Percentiles rank a stretch among this genome's conserved stretches.
Evolutionary conservation across 2,329 filamentous ascomycete species (phyloP).

Genomic region (Beauveria varroae): DNA sequence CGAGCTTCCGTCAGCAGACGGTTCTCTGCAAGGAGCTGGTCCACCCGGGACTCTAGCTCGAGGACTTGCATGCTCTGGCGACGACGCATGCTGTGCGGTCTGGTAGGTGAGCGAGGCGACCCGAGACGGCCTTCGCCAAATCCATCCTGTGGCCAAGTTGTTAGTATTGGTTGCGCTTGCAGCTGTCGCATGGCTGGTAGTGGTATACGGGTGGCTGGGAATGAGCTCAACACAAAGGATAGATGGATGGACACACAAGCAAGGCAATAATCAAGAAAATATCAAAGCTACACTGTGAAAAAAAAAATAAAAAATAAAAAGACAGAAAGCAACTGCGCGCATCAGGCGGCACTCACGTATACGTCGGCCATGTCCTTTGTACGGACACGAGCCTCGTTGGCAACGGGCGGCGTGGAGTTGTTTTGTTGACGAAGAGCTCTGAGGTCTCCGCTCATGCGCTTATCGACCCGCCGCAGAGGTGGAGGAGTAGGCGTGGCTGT

Average conservation of each 20-base stretch:
- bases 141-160: slow-evolving; percentile 60
- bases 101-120: slow-evolving; percentile 85
- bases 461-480: slow-evolving; percentile 62
- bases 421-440: slow-evolving; percentile 31
- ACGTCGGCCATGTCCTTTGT: slow-evolving; percentile 85
- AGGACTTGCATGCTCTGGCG: slow-evolving; percentile 96
- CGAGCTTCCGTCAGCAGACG: slow-evolving; percentile 68
- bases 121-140: slow-evolving; percentile 80
- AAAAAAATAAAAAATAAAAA: background rate
- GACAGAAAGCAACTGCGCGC: slow-evolving; percentile 13
- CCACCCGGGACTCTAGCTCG: slow-evolving; percentile 79
- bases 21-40: slow-evolving; percentile 82
- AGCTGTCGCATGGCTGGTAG: background rate
- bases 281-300: background rate
- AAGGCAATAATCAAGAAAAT: background rate
- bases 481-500: slow-evolving; percentile 43
- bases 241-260: background rate
- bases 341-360: slow-evolving; percentile 62
- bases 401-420: slow-evolving; percentile 55
- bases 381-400: slow-evolving; percentile 81
- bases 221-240: background rate
- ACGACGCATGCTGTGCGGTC: slow-evolving; percentile 91
- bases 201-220: slow-evolving; percentile 4
- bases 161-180: slow-evolving; percentile 13
- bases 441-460: slow-evolving; percentile 68